These are phyloP conservation scores for Combretum micranthum DNA, from an alignment of 345 rosid genomes.

Conservation along the genomic window DNA sequence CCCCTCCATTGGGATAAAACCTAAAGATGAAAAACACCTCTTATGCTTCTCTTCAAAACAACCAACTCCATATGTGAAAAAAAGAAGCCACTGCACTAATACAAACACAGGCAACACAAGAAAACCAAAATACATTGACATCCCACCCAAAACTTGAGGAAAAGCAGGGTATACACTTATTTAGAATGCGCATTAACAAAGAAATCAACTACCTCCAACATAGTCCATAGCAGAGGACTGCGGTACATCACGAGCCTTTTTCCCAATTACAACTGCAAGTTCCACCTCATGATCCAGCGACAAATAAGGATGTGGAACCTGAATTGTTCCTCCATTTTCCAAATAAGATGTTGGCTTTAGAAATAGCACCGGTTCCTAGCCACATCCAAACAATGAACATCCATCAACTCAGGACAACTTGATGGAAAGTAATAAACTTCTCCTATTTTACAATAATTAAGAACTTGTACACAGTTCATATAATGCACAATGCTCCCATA, in stretches of 20 bases:
- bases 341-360: constrained; percentile 88
- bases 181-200: too few relatives aligned
- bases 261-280: constrained; percentile 77
- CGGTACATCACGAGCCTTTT: constrained; percentile 78
- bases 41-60: too few relatives aligned
- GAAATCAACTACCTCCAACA: constrained; percentile 50
- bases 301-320: constrained; percentile 65
- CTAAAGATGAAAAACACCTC: too few relatives aligned
- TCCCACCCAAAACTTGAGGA: too few relatives aligned
- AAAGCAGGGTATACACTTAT: too few relatives aligned
- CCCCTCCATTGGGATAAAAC: too few relatives aligned
- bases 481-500: too few relatives aligned
- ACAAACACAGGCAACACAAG: too few relatives aligned
- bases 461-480: too few relatives aligned
- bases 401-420: not conserved
- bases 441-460: not conserved
- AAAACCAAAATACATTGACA: too few relatives aligned
- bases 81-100: too few relatives aligned
- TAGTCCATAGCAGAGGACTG: constrained; percentile 75
- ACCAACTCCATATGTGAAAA: too few relatives aligned
- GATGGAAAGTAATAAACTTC: not conserved
- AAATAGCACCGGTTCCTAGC: constrained; percentile 79
- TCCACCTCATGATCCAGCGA: constrained; percentile 94
- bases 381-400: not conserved
- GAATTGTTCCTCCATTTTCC: constrained; percentile 82